Conservation (phyloP, 345 rosid genomes). For the Brassica juncea region DNA sequence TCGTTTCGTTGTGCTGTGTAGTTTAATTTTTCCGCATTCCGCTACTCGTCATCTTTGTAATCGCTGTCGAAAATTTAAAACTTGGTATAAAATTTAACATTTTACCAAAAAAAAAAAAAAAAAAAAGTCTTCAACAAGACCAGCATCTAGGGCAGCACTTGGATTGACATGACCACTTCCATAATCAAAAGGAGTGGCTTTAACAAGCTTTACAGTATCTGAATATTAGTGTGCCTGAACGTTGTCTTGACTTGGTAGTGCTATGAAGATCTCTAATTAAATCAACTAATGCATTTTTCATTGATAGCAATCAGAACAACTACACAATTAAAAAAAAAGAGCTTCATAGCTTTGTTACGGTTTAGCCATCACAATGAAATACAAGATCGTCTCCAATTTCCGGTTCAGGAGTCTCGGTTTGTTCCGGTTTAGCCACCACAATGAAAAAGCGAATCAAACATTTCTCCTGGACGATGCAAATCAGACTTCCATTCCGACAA, state of each 20-base stretch:
- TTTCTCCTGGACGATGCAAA: constrained; percentile 2
- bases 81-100: background rate
- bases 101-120: background rate
- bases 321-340: background rate
- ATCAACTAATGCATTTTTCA: background rate
- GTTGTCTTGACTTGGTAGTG: background rate
- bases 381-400: background rate
- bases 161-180: constrained; percentile 97
- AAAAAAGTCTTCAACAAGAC: constrained; percentile 43
- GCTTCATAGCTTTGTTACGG: background rate
- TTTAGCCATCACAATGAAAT: no score
- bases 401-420: background rate
- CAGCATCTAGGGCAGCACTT: constrained; percentile 93
- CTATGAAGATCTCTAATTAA: background rate
- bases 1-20: background rate
- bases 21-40: background rate
- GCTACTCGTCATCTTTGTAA: background rate
- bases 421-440: background rate
- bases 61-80: background rate
- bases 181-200: constrained; percentile 89
- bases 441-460: background rate
- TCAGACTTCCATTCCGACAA: constrained; percentile 16
- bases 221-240: constrained; percentile 85
- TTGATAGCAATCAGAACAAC: background rate
- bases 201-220: constrained; percentile 67